Evolutionary conservation across 371 early-diverging fungal genomes (phyloP), one percentile per base, ranked within the genome.

Genomic region (Mucor irregularis): DNA sequence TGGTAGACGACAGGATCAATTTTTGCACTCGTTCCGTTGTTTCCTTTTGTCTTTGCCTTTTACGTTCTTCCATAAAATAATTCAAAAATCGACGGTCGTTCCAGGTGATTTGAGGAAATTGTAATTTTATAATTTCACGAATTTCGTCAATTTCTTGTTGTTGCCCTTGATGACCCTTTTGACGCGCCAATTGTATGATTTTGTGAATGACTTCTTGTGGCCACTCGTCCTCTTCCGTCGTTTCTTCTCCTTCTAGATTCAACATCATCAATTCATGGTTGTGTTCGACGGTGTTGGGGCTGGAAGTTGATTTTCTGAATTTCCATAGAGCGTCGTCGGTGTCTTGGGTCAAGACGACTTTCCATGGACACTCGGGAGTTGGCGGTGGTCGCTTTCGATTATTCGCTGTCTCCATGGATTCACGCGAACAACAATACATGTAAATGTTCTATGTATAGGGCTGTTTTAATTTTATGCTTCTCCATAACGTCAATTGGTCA

Each of bases 11-110:
- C 21, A 66, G 19, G 7, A 69, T 67, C 14, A 79, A 63, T 9
- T 73, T 65, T 37, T 74, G 75, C 2, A 82, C 78, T 10, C 83
- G 64, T 29, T 63, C 73, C 24, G 74, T 69, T 0, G 76, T 69
- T 28, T 73, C 72, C 9, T 79, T 62, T 28, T 79, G 67, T 30
- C 65, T 57, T 17, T 76, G 73, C 24, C 78, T 73, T 48, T 80
- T 82, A 24, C 83, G 70, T 44, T 82, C 83, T 40, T 78, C 81
- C 6, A 72, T 73, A 45, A 83, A 53, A 14, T 80, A 68, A 60
- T 82, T 83, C 46, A 80, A 78, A 61, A 85, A 83, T 10, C 78
- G 72, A 37, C 83, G 74, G 49, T 85, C 83, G 37, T 85, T 80
- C 83, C 85, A 85, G 13, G 70, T 59, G 33, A 81, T 69, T 26